These are phyloP conservation scores for Macadamia tetraphylla DNA, from an alignment of 164 flowering plant genomes.

Conservation along the genomic window DNA sequence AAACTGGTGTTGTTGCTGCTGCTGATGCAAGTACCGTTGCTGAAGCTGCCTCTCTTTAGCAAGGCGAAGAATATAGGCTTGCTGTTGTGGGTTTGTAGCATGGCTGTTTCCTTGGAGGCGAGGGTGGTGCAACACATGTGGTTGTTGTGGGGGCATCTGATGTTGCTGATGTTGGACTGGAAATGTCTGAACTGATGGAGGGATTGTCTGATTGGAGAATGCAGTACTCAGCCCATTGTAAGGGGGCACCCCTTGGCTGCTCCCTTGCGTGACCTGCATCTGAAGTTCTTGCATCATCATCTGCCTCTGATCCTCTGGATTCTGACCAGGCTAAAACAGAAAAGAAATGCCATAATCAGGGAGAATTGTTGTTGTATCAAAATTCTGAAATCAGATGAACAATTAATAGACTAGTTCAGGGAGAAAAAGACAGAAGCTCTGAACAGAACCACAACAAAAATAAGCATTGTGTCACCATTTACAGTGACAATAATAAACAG, in stretches of 20 bases:
- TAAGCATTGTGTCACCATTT: no score
- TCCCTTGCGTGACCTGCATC: conserved; percentile 66
- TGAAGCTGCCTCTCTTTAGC: conserved; percentile 75
- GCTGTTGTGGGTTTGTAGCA: conserved; percentile 43
- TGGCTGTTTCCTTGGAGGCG: conserved; percentile 64
- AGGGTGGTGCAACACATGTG: conserved; percentile 57
- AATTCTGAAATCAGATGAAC: background rate
- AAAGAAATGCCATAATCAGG: conserved; percentile 7
- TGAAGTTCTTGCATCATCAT: conserved; percentile 68
- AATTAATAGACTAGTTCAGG: no score
- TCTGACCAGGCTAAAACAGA: conserved; percentile 47
- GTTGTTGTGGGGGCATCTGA: conserved; percentile 52
- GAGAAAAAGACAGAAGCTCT: no score
- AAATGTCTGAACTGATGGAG: conserved; percentile 53
- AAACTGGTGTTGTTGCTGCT: conserved; percentile 48
- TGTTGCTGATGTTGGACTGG: conserved; percentile 66
- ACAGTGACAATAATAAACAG: no score
- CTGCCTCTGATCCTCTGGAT: conserved; percentile 68
- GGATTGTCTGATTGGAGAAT: conserved; percentile 54
- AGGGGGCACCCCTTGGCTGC: conserved; percentile 47
- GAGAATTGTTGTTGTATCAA: background rate
- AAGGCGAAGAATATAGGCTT: conserved; percentile 53
- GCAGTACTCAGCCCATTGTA: conserved; percentile 54
- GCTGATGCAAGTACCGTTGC: conserved; percentile 41
- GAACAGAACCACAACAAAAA: no score